Evolutionary conservation across 345 rosid genomes (phyloP).

Genomic region (Lumnitzera racemosa): DNA sequence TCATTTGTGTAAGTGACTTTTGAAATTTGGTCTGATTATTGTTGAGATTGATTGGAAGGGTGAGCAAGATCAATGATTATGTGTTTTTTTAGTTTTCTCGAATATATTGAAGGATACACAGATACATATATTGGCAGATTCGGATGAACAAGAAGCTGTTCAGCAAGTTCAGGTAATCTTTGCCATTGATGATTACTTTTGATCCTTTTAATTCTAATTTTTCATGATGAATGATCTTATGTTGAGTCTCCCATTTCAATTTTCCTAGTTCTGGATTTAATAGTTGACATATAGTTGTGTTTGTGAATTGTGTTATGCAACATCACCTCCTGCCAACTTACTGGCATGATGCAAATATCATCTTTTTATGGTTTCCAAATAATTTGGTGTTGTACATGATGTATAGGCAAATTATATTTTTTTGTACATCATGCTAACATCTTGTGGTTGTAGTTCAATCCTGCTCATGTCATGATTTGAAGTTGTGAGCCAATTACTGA

Average conservation of each 20-base stretch:
- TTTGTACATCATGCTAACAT: too few species aligned
- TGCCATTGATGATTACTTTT: neutral
- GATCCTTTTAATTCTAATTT: neutral
- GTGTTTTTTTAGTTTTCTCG: slow-evolving; percentile 73
- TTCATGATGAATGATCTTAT: neutral
- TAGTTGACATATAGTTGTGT: too few species aligned
- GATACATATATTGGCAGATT: slow-evolving; percentile 94
- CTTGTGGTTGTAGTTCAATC: neutral
- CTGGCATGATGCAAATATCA: too few species aligned
- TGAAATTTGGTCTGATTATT: neutral
- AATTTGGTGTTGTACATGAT: too few species aligned
- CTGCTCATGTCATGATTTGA: slow-evolving; percentile 3
- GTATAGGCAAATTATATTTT: too few species aligned
- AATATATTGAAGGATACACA: slow-evolving; percentile 94
- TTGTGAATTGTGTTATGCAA: too few species aligned
- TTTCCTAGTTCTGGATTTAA: too few species aligned
- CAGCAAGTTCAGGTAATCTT: slow-evolving; percentile 84
- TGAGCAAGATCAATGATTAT: slow-evolving; percentile 1
- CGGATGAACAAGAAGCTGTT: slow-evolving; percentile 94
- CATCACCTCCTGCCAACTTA: too few species aligned
- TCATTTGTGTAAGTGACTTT: slow-evolving; percentile 59
- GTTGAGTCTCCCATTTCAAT: too few species aligned
- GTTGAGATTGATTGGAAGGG: neutral
- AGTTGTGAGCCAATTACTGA: slow-evolving; percentile 8
- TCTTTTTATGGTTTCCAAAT: too few species aligned